Evolutionary conservation across 768 basidiomycete species (phyloP), one percentile per base, ranked within the genome.

Genomic region (Auricularia sp.): DNA sequence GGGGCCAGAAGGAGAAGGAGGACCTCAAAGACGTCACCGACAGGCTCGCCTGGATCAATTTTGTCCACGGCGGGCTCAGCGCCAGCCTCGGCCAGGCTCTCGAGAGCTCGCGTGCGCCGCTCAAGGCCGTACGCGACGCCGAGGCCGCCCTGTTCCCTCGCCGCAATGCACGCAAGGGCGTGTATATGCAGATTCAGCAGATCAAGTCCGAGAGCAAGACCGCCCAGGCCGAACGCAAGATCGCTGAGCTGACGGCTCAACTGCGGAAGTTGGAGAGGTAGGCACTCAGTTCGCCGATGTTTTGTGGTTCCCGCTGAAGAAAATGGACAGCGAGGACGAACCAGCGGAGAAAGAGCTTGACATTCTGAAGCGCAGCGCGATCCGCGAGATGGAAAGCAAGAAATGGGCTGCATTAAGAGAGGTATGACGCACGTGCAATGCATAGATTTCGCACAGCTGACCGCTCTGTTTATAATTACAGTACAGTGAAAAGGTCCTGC

Each of bases 361-460:
- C 63, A 72, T 91, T 43, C 67, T 92, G 72, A 88, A 90, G 77
- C 81, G 91, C 56, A 91, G 89, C 72, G 89, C 84, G 0, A 69
- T 91, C 62, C 77, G 80, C 61, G 90, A 92, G 69, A 90, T 88
- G 72, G 91, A 93, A 71, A 77, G 79, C 58, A 72, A 78, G 51
- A 92, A 90, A 68, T 93, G 92, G 90, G 84, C 87, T 53, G 91
- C 91, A 11, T 74, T 92, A 61, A 81, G 84, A 71, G 91, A 93
- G 84, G 91, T 90, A 69, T 63, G 71, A 59, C 65, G 2, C 29
- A 34, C 64, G n/a, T 42, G 33, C 21, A 14, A 39, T n/a, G 53
- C 29, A 29, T 29, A 29, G 29, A 29, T 29, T 29, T 18, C 62
- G 35, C 33, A 21, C 18, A 36, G 34, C 34, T 64, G 42, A 61